Evolutionary conservation across 1,284 basidiomycete species (phyloP), one percentile per base, ranked within the genome.

Genomic region (Leccinum fuscescens): DNA sequence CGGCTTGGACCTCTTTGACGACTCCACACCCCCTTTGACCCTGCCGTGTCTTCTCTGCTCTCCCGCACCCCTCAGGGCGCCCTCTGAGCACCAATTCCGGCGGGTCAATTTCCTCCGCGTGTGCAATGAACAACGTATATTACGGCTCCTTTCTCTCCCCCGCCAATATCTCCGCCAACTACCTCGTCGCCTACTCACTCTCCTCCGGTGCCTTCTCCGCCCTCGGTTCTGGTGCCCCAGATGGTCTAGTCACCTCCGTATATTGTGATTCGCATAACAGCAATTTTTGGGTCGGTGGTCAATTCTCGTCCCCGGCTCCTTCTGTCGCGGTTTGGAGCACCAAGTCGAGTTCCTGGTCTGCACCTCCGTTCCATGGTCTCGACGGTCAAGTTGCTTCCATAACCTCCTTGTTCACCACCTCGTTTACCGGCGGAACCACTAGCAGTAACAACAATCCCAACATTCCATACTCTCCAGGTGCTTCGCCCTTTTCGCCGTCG

Each of bases 401-500:
- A 69, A 82, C 86, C 42, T 77, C 88, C 50, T 88, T 89, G n/a
- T 98, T 98, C 79, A 70, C 89, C 60, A 89, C 91, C 4, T 78
- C 85, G 2, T 93, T 90, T 74, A 74, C 78, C 56, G 87, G 86
- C 60, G 85, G 84, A 72, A 77, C 78, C 54, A 78, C 77, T 56
- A 68, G 83, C 57, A 89, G 87, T 69, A 80, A 79, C 59, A 86
- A 89, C 68, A 90, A 93, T 68, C 88, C 89, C 20, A 89, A 87
- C 63, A 86, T 92, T 9, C 87, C 90, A 14, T 86, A 83, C 69
- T 92, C 89, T 37, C 73, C 86, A 5, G 89, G 90, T 37, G 90
- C 93, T 24, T 89, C 91, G 1, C 90, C 92, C 0, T 94, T 92
- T 70, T 92, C 95, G 4, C 93, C 92, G 1, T 96, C 94, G 15